Evolutionary conservation across 2,329 filamentous ascomycete genomes (phyloP), one percentile per base, ranked within the genome.

Genomic region (Nannizzia gypsea): DNA sequence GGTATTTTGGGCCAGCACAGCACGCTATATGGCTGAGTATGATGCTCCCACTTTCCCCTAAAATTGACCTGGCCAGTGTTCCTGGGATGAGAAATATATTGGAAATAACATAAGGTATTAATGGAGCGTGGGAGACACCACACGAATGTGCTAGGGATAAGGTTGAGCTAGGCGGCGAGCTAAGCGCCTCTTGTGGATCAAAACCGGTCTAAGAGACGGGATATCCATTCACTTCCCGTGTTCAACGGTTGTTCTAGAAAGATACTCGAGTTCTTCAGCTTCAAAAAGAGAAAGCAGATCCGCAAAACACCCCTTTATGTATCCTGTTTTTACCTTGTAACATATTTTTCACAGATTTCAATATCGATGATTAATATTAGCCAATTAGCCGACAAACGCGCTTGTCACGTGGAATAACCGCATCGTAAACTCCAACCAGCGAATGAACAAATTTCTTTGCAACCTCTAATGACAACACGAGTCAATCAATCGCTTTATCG

Each of bases 241-340:
- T 50, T 26, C 44, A 50, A 50, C 20, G 44, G 44, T 46, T 4
- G 6, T 50, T 50, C 44, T 50, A 50, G 44, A 50, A 50, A 50
- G 44, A 24, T 50, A 15, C 1, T 26, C 44, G 11, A 26, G 11
- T 50, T 50, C 44, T 50, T 50, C 13, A 20, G 15, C 22, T 5
- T 11, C 20, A 22, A 11, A 26, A 22, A 68, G 76, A 56, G 79
- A 76, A 2, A 22, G 68, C 76, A 56, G 79, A 76, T 2, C 68
- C 67, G 13, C 13, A 24, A 50, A 50, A 46, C 11, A 46, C 40
- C 40, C n/a, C 42, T 20, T 36, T 36, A 36, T 36, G 31, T 36
- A 36, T 36, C 13, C 31, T 36, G 31, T 36, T 36, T 13, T 13
- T 13, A 36, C 31, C 4, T 11, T 36, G 31, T 36, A 36, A 36